These are phyloP conservation scores for Arabidopsis suecica DNA, from an alignment of 345 rosid genomes.

Conservation along the genomic window DNA sequence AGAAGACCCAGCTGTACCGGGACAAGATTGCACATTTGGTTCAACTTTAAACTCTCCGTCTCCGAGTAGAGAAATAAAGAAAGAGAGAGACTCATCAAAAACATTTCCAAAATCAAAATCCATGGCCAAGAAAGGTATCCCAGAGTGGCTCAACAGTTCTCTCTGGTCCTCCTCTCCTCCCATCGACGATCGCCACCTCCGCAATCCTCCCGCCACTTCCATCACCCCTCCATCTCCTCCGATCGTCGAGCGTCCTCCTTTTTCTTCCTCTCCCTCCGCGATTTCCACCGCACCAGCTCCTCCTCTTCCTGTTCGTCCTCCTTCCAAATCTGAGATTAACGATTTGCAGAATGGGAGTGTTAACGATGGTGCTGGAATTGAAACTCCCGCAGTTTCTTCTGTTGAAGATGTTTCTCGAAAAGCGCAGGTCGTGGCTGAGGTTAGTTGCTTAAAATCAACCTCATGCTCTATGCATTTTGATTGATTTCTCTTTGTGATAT, in stretches of 20 bases:
- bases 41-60: neutral
- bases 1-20: neutral
- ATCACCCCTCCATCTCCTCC: constrained; percentile 44
- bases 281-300: constrained; percentile 44
- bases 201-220: constrained; percentile 41
- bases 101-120: constrained; percentile 18
- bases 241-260: constrained; percentile 42
- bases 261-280: constrained; percentile 50
- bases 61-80: neutral
- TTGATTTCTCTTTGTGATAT: constrained; percentile 1
- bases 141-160: constrained; percentile 98
- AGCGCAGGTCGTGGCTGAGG: constrained; percentile 85
- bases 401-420: constrained; percentile 74
- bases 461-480: constrained; percentile 17
- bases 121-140: constrained; percentile 85
- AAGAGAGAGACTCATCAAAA: neutral
- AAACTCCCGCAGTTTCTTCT: constrained; percentile 34
- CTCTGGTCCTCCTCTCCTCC: constrained; percentile 75
- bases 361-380: constrained; percentile 45
- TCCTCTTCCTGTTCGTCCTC: constrained; percentile 36
- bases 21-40: neutral
- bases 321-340: constrained; percentile 53
- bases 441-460: neutral
- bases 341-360: constrained; percentile 40
- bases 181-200: constrained; percentile 52